Evolutionary conservation across 257 asterid species (phyloP), one percentile per base, ranked within the genome.

Genomic region (Capsicum rhomboideum): DNA sequence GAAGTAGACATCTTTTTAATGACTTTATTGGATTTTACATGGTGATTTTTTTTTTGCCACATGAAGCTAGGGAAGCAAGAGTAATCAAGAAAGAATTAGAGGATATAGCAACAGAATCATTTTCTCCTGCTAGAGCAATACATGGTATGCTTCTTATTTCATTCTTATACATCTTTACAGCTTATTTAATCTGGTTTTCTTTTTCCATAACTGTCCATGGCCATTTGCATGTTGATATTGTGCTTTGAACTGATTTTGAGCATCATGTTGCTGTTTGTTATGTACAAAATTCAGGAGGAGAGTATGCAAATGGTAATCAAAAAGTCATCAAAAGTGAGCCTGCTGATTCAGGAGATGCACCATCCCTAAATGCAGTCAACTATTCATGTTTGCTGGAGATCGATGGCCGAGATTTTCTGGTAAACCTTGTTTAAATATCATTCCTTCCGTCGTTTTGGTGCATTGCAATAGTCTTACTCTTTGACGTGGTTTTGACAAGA

Each of bases 261-360:
- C 72, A 64, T 58, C 31, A 21, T 21, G 2, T 59, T 21, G 3
- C 16, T 63, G 69, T 21, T 16, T n/a, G 6, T 81, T 49, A 40
- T 61, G 46, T 40, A 82, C 46, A 46, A 26, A 12, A 64, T 46
- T 44, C 78, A 64, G 84, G 34, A 28, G 21, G 37, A 21, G 42
- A 49, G 56, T 56, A 14, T 16, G 50, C 61, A 53, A 59, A 61
- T 37, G 58, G 37, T 11, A 11, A 49, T 12, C 3, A 53, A 40
- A 77, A 49, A 49, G 44, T n/a, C 49, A 56, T 79, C 68, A 88
- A 84, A 86, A 10, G 66, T 78, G 83, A 85, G 46, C 86, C 85
- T 37, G 81, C 79, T 54, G 66, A 78, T 74, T 80, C 72, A 40
- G 77, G 18, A 72, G 84, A 78, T 21, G 37, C 50, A 23, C 78